Percentiles rank a stretch among this genome's conserved stretches.
Conservation (phyloP, 2,329 filamentous ascomycete genomes). For the Alternaria consortialis region DNA sequence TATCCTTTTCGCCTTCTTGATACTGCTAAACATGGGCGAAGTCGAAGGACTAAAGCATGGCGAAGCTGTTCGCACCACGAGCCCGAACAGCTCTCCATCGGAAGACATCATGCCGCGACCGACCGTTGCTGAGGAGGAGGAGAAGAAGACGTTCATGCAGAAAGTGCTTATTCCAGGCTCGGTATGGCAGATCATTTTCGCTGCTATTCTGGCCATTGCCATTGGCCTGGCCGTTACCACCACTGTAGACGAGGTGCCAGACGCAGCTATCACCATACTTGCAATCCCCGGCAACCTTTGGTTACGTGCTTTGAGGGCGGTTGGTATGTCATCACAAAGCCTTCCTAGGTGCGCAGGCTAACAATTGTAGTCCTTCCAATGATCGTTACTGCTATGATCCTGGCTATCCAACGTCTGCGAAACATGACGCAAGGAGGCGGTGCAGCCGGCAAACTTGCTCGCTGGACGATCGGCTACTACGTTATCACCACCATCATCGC, state of each 20-base stretch:
- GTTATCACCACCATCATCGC: slow-evolving; percentile 61
- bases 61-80: slow-evolving; percentile 20
- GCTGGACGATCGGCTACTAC: slow-evolving; percentile 62
- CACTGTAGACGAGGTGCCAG: slow-evolving; percentile 55
- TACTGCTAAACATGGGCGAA: slow-evolving; percentile 26
- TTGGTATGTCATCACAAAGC: slow-evolving; percentile 49
- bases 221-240: slow-evolving; percentile 60
- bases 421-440: slow-evolving; percentile 57
- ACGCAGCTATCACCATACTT: slow-evolving; percentile 55
- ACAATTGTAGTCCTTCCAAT: slow-evolving; percentile 58
- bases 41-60: slow-evolving; percentile 27
- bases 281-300: slow-evolving; percentile 61
- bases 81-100: slow-evolving; percentile 19
- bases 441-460: slow-evolving; percentile 53
- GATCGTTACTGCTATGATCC: slow-evolving; percentile 63
- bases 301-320: slow-evolving; percentile 60
- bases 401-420: slow-evolving; percentile 60
- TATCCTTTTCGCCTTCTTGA: neutral
- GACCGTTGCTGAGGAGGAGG: slow-evolving; percentile 21
- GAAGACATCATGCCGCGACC: slow-evolving; percentile 20
- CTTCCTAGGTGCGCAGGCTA: neutral
- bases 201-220: slow-evolving; percentile 59
- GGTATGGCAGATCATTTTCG: slow-evolving; percentile 61
- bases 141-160: slow-evolving; percentile 47
- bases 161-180: slow-evolving; percentile 56